Base-by-base conservation (phyloP, 2,329 filamentous ascomycete species). In the Parafenestella ontariensis region DNA sequence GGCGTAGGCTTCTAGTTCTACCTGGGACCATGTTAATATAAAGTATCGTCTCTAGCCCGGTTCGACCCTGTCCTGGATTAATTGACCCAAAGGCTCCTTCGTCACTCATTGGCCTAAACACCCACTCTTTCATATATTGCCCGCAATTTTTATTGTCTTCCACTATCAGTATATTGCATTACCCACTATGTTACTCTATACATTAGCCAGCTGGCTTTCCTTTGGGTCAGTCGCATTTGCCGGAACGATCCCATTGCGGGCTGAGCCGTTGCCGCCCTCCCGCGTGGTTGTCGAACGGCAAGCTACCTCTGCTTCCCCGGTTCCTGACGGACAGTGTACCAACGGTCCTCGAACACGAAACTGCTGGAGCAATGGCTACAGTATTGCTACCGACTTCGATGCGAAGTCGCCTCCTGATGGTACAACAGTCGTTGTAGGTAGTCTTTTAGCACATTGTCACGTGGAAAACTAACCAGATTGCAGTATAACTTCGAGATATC, bases 321-420 rank as follows among this genome's bases (percentile, higher is more conserved):
- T 59, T 24, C 59, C 60, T 31, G 72, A 74, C 44, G 61, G 69
- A n/a, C 61, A 58, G 21, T 80, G 79, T 61, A 78, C 71, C 10
- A 76, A 79, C 56, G 70, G 71, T 7, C 72, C 78, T 26, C 62
- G 59, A 11, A 76, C 76, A 5, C 68, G 79, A 57, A 65, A 64
- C 13, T 81, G 78, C 59, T 81, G 78, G 78, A 70, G 64, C 28
- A 65, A 65, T 49, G 78, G 78, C 39, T 79, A 73, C 69, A 77
- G 73, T 53, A 77, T 80, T 37, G 66, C 75, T 28, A 80, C 78
- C 8, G 79, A 80, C 50, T 79, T 79, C 51, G 78, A 81, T 52
- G 66, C 62, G n/a, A 79, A 79, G 54, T 65, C 70, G 7, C 78
- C 79, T 3, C 70, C 67, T 5, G 76, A 74, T 26, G 78, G 78